Percentiles rank a stretch among this genome's conserved stretches.
Conservation (phyloP, 306 rosid genomes). For the Abrus precatorius region DNA sequence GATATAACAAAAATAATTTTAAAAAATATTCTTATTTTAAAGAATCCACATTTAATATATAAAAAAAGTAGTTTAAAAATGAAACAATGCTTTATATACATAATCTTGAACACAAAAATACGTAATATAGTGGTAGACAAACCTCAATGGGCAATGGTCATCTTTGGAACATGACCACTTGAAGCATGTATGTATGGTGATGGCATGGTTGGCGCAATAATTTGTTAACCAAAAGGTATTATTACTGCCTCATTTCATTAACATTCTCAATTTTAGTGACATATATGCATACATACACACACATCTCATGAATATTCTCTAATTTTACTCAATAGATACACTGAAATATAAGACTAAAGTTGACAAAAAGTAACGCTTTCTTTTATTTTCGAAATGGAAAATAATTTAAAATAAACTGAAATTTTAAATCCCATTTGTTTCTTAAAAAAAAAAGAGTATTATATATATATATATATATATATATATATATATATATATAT, state of each 20-base stretch:
- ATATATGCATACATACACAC: no score
- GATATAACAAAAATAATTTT: no score
- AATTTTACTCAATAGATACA: neutral
- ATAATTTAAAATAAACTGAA: no score
- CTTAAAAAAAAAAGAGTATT: no score
- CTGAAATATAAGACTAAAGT: neutral
- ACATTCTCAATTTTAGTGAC: neutral
- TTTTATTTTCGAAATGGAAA: no score
- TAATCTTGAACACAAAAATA: neutral
- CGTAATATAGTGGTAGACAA: neutral
- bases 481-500: no score
- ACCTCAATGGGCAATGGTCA: neutral
- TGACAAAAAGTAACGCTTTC: neutral
- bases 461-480: no score
- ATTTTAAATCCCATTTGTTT: no score
- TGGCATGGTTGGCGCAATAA: neutral
- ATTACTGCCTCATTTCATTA: neutral
- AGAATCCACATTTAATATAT: no score
- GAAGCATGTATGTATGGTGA: slow-evolving; percentile 7
- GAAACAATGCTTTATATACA: neutral
- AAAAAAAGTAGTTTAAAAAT: no score
- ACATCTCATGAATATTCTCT: neutral
- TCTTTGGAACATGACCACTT: neutral
- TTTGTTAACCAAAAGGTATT: slow-evolving; percentile 12
- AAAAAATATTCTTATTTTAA: no score